phyloP scores from a whole-genome alignment of 805 yeast genomes.

The Ogataea trehalophila region DNA sequence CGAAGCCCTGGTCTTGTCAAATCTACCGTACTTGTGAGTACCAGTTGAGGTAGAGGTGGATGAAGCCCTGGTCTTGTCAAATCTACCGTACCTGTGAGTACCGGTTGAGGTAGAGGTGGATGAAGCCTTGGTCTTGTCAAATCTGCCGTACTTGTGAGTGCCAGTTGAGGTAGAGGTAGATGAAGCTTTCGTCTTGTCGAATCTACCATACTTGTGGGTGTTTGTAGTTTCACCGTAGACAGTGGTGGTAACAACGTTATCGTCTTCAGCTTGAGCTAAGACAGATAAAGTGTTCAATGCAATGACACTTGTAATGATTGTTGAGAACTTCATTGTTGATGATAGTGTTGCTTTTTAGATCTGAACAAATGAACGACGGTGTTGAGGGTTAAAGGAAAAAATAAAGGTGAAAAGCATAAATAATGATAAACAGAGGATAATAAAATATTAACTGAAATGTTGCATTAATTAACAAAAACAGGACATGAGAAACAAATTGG shows the following conservation, averaged over 20 bases:
- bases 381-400: neutral
- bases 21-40: slow-evolving; percentile 45
- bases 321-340: slow-evolving; percentile 37
- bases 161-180: slow-evolving; percentile 29
- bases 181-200: slow-evolving; percentile 40
- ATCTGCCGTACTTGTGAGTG: slow-evolving; percentile 45
- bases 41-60: slow-evolving; percentile 29
- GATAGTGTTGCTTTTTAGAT: neutral
- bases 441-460: too few species aligned
- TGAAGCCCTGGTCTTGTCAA: slow-evolving; percentile 40
- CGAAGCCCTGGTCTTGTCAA: slow-evolving; percentile 42
- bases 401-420: neutral
- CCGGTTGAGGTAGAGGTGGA: slow-evolving; percentile 34
- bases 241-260: slow-evolving; percentile 29
- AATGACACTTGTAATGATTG: slow-evolving; percentile 30
- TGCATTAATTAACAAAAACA: neutral
- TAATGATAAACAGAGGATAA: too few species aligned
- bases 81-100: slow-evolving; percentile 55
- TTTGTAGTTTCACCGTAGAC: slow-evolving; percentile 29
- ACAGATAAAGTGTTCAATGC: slow-evolving; percentile 34
- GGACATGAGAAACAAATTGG: too few species aligned
- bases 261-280: slow-evolving; percentile 26
- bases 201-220: slow-evolving; percentile 42
- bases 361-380: neutral
- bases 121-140: slow-evolving; percentile 40